phyloP scores from a whole-genome alignment of 345 rosid genomes.

The Geranium rotundifolium region DNA sequence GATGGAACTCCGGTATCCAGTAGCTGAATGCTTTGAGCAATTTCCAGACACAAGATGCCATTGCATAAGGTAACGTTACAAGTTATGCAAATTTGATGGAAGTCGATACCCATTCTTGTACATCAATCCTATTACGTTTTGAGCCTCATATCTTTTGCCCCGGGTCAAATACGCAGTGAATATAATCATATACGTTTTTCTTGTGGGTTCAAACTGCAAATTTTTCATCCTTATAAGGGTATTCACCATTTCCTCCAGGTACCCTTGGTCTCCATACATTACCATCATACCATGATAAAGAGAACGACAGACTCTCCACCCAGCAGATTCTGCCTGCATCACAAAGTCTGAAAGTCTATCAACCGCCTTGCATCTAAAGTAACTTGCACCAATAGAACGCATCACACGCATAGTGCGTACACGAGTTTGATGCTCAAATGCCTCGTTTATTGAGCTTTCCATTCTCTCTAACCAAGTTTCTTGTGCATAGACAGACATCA shows the following conservation, averaged over 20 bases:
- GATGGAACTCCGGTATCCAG: too few relatives aligned
- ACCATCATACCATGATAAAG: slow-evolving; percentile 65
- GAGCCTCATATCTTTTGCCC: slow-evolving; percentile 34
- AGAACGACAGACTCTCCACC: slow-evolving; percentile 65
- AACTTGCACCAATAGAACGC: slow-evolving; percentile 38
- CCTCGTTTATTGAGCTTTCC: slow-evolving; percentile 61
- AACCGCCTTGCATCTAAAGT: slow-evolving; percentile 52
- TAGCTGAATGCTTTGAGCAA: slow-evolving; percentile 10
- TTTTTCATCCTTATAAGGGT: slow-evolving; percentile 63
- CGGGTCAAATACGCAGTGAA: slow-evolving; percentile 33
- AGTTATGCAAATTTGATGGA: too few relatives aligned
- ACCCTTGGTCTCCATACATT: slow-evolving; percentile 52
- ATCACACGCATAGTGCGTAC: slow-evolving; percentile 31
- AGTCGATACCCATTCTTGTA: slow-evolving; percentile 44
- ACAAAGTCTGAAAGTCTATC: slow-evolving; percentile 51
- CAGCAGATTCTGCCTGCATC: slow-evolving; percentile 60
- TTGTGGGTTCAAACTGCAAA: slow-evolving; percentile 25
- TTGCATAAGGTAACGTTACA: too few relatives aligned
- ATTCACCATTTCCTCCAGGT: slow-evolving; percentile 64
- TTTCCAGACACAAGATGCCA: slow-evolving; percentile 1
- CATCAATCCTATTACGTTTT: slow-evolving; percentile 58
- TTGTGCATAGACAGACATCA: slow-evolving; percentile 66
- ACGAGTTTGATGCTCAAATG: slow-evolving; percentile 50
- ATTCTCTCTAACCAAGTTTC: slow-evolving; percentile 50
- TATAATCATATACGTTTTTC: slow-evolving; percentile 53